A percentile compares a stretch with the other conserved stretches of the same genome.
Evolutionary conservation across 2,329 filamentous ascomycete genomes (phyloP).

Genomic region (Nakataea oryzae): DNA sequence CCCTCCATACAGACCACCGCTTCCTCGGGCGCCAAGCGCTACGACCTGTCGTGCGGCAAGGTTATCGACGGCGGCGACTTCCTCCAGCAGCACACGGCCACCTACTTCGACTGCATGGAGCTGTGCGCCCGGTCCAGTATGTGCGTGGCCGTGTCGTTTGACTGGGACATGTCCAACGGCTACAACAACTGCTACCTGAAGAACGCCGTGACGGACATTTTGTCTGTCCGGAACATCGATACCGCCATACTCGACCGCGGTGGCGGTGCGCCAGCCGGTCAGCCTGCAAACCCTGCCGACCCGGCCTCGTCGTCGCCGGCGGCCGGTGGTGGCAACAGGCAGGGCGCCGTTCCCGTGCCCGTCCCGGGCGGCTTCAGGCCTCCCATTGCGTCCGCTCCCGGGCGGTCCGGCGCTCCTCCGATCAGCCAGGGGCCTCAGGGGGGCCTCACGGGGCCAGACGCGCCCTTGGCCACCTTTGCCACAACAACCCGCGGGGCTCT

Average conservation of each 20-base stretch:
- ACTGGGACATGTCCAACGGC: conserved; percentile 13
- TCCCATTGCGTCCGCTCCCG: background rate
- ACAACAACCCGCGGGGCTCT: background rate
- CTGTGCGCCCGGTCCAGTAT: conserved; percentile 14
- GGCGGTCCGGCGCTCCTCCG: background rate
- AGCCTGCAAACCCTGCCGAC: background rate
- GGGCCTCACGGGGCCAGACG: background rate
- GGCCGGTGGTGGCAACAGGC: background rate
- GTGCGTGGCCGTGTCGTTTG: conserved; percentile 17
- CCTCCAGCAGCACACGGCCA: conserved; percentile 16
- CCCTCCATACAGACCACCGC: conserved; percentile 4
- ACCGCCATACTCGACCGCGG: conserved; percentile 5
- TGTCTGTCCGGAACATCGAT: conserved; percentile 5
- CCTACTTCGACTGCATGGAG: conserved; percentile 17
- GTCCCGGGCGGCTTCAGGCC: background rate
- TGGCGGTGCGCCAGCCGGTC: background rate
- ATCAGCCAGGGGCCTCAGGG: background rate
- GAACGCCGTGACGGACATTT: background rate
- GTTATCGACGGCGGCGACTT: conserved; percentile 17
- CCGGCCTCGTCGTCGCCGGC: background rate
- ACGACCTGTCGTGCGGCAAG: conserved; percentile 14
- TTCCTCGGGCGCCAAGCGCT: conserved; percentile 8
- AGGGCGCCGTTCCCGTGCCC: background rate
- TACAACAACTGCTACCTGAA: conserved; percentile 23
- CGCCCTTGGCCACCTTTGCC: background rate